Evolutionary conservation across 2,329 filamentous ascomycete genomes (phyloP).

Genomic region (Drechslerella coelobrocha): DNA sequence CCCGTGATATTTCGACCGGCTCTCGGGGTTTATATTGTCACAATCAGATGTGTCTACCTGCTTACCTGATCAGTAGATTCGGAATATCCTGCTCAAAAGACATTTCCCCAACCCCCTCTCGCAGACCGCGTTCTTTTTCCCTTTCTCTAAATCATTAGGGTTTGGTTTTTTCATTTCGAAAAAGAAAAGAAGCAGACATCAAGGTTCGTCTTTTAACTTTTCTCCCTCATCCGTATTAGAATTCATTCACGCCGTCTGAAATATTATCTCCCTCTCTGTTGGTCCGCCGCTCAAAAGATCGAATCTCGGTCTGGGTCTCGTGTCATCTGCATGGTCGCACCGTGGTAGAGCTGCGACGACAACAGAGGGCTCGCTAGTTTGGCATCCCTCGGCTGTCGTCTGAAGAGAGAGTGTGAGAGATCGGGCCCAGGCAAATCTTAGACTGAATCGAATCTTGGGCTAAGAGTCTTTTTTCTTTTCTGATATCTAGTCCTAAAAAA

Average conservation of each 20-base stretch:
- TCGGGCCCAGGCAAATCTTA: too few species aligned
- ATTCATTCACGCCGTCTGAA: conserved; percentile 15
- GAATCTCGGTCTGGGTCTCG: conserved; percentile 27
- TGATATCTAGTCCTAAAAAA: conserved; percentile 36
- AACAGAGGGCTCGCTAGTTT: neutral
- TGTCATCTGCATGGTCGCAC: conserved; percentile 28
- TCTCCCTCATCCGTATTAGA: conserved; percentile 17
- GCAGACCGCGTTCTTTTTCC: conserved; percentile 41
- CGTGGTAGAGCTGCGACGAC: conserved; percentile 31
- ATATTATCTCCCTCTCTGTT: conserved; percentile 24
- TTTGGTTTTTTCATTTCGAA: conserved; percentile 23
- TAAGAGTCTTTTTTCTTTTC: conserved; percentile 9
- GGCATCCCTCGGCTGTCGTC: neutral
- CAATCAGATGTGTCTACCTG: conserved; percentile 38
- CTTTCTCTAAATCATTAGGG: conserved; percentile 21
- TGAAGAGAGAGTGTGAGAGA: neutral
- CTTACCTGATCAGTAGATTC: conserved; percentile 47
- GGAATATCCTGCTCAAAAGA: conserved; percentile 49
- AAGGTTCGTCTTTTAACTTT: conserved; percentile 39
- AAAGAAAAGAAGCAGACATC: conserved; percentile 23
- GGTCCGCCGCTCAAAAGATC: too few species aligned
- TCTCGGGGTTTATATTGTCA: conserved; percentile 17
- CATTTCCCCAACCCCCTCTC: conserved; percentile 42
- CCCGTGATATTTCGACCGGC: conserved; percentile 28
- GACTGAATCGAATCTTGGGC: conserved; percentile 2